A percentile compares a stretch with the other conserved stretches of the same genome.
These are phyloP conservation scores for Solanum hybrid DNA, from an alignment of 305 asterid genomes.

Conservation along the genomic window DNA sequence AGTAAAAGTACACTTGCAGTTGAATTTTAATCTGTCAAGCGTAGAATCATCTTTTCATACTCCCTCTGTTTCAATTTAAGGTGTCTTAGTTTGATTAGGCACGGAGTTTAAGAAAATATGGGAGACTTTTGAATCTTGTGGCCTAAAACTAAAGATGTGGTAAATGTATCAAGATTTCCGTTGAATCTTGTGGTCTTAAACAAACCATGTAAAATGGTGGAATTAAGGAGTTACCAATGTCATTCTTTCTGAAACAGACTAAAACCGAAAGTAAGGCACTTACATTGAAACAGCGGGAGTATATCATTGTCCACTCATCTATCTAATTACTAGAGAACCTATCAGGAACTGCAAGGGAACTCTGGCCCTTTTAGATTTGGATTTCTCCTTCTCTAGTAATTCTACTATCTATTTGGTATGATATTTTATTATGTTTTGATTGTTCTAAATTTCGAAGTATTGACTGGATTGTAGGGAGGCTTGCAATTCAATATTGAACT, in stretches of 20 bases:
- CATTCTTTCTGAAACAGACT: not conserved
- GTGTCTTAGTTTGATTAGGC: not conserved
- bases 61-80: not conserved
- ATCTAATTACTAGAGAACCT: not conserved
- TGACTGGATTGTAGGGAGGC: constrained; percentile 77
- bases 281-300: not conserved
- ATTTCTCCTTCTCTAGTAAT: not conserved
- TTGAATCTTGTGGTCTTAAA: not conserved
- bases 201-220: not conserved
- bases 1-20: not conserved
- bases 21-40: not conserved
- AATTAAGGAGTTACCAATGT: not conserved
- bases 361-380: not conserved
- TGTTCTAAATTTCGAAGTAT: not conserved
- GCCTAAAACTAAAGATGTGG: not conserved
- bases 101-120: not conserved
- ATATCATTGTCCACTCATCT: not conserved
- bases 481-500: constrained; percentile 78
- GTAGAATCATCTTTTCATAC: not conserved
- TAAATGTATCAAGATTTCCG: not conserved
- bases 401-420: not conserved
- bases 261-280: not conserved
- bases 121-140: not conserved
- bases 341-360: not conserved
- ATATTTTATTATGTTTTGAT: not conserved